Evolutionary conservation across 2,329 filamentous ascomycete species (phyloP).

Genomic region (Aspergillus sp.): DNA sequence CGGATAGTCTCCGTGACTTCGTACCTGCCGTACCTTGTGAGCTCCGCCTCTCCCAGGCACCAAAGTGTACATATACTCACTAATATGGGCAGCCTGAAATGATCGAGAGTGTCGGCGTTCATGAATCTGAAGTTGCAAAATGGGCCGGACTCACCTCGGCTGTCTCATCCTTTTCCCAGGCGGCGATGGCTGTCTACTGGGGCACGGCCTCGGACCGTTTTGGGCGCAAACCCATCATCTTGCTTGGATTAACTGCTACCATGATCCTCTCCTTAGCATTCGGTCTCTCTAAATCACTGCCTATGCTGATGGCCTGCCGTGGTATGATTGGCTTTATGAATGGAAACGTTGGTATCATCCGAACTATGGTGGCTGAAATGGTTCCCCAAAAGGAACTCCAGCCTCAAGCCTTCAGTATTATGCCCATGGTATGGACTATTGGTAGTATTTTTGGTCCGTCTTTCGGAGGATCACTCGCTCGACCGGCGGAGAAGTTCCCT

Average conservation of each 20-base stretch:
- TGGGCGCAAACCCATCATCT: slow-evolving; percentile 79
- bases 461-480: slow-evolving; percentile 82
- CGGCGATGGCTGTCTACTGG: slow-evolving; percentile 71
- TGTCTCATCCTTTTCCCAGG: slow-evolving; percentile 71
- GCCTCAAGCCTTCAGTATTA: slow-evolving; percentile 84
- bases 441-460: slow-evolving; percentile 85
- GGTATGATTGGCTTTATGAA: slow-evolving; percentile 81
- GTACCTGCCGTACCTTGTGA: slow-evolving; percentile 61
- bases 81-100: slow-evolving; percentile 62
- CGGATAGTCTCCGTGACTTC: slow-evolving; percentile 60
- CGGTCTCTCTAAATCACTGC: slow-evolving; percentile 76
- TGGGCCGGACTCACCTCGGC: slow-evolving; percentile 77
- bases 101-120: slow-evolving; percentile 75
- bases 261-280: slow-evolving; percentile 80
- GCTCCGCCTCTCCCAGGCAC: slow-evolving; percentile 10
- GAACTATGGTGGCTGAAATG: slow-evolving; percentile 90
- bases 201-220: slow-evolving; percentile 73
- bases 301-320: slow-evolving; percentile 76
- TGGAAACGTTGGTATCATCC: slow-evolving; percentile 90
- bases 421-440: slow-evolving; percentile 88
- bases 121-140: slow-evolving; percentile 67
- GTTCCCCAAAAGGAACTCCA: slow-evolving; percentile 84
- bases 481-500: slow-evolving; percentile 74
- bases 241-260: slow-evolving; percentile 71
- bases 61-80: neutral